These are phyloP conservation scores for Iberis pinnata DNA, from an alignment of 345 rosid species.

Conservation along the genomic window DNA sequence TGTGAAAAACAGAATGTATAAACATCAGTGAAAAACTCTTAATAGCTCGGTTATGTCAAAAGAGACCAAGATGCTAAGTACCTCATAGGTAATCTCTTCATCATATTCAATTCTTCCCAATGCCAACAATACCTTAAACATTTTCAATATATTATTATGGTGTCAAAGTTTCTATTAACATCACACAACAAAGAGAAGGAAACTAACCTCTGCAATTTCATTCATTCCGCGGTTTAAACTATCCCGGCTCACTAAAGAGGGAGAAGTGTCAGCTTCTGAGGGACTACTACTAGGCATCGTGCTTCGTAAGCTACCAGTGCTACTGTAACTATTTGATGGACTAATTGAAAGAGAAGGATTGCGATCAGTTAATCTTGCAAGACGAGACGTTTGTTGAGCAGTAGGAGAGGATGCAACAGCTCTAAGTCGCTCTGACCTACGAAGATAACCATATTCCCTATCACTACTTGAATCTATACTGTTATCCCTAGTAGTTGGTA, in stretches of 20 bases:
- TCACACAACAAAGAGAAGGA: constrained; percentile 3
- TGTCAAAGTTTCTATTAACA: constrained; percentile 18
- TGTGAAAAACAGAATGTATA: constrained; percentile 27
- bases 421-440: constrained; percentile 37
- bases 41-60: constrained; percentile 1
- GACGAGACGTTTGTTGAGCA: constrained; percentile 36
- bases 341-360: constrained; percentile 33
- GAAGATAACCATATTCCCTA: constrained; percentile 38
- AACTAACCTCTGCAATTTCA: constrained; percentile 76
- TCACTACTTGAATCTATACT: constrained; percentile 46
- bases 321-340: constrained; percentile 14
- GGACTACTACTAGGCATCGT: constrained; percentile 50
- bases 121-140: constrained; percentile 58
- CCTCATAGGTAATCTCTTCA: constrained; percentile 74
- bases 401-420: constrained; percentile 23
- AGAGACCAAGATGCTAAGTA: constrained; percentile 22
- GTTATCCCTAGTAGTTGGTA: constrained; percentile 40
- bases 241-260: constrained; percentile 40
- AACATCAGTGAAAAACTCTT: not conserved
- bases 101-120: constrained; percentile 87
- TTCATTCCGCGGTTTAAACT: constrained; percentile 57
- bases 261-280: constrained; percentile 35
- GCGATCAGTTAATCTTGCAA: constrained; percentile 35
- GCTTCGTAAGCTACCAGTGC: constrained; percentile 23
- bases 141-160: constrained; percentile 2